A percentile compares a stretch with the other conserved stretches of the same genome.
These are phyloP conservation scores for Kwoniella dejecticola DNA, from an alignment of 768 basidiomycete species.

Conservation along the genomic window DNA sequence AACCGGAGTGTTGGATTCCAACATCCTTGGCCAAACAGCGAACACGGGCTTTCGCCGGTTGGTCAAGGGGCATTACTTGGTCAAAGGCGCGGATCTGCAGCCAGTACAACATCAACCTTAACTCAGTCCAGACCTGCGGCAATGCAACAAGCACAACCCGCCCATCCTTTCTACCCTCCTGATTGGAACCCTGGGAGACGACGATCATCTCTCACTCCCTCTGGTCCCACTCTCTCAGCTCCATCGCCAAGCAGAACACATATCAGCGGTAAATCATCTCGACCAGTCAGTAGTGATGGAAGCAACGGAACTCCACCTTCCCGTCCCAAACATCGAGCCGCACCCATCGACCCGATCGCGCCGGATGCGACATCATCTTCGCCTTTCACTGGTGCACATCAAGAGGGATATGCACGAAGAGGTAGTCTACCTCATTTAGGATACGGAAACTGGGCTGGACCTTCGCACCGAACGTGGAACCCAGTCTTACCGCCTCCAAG, in stretches of 20 bases:
- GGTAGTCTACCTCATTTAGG: conserved; percentile 45
- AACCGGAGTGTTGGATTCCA: conserved; percentile 19
- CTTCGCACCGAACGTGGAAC: conserved; percentile 29
- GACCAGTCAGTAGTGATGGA: conserved; percentile 39
- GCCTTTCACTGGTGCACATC: neutral
- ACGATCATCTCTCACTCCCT: conserved; percentile 49
- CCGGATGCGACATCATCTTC: neutral
- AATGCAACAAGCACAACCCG: neutral
- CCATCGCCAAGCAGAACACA: conserved; percentile 45
- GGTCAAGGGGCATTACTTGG: neutral
- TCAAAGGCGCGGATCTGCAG: conserved; percentile 28
- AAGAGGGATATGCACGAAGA: conserved; percentile 26
- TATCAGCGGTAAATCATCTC: conserved; percentile 28
- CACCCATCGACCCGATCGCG: neutral
- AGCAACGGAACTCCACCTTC: conserved; percentile 2
- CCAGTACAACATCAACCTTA: conserved; percentile 40
- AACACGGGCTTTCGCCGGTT: neutral
- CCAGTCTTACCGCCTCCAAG: conserved; percentile 39
- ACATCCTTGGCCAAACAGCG: conserved; percentile 1
- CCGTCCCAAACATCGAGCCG: neutral
- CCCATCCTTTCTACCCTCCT: conserved; percentile 19
- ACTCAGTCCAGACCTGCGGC: conserved; percentile 35
- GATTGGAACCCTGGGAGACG: conserved; percentile 22
- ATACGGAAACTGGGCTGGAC: conserved; percentile 33
- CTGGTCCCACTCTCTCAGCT: conserved; percentile 35